Base-by-base conservation (phyloP, 108 stramenopile genomes). In the Nitzschia sp. region DNA sequence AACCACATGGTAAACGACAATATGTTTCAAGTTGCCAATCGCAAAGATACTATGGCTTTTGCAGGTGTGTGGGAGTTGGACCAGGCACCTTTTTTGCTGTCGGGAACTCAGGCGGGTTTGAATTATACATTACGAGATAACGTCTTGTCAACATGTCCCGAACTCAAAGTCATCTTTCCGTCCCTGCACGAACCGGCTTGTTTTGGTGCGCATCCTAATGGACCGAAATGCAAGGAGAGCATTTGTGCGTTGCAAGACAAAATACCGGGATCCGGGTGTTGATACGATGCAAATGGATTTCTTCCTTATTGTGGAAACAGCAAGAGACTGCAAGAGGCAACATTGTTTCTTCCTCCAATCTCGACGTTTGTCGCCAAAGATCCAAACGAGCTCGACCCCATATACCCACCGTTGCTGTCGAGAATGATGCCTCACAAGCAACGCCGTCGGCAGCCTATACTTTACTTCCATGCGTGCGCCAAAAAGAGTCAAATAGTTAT, bases 161-260 rank as follows among this genome's bases (percentile, higher is more conserved):
- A 86, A 66, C 36, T 78, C 18, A 81, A 81, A 51, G 32, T 78
- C 2, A 81, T 86, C 23, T 86, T 83, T 55, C 85, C 85, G 0
- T 71, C 73, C 23, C 47, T 86, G 49, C 85, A 86, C 48, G 80
- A 86, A 58, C 85, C 85, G 2, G 29, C 70, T 5, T 86, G 85
- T 61, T 86, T 86, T 82, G 85, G 85, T n/a, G 82, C 85, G 19
- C 77, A 83, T 66, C 85, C 85, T 5, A 71, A 83, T 56, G 63
- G 66, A 56, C 77, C 77, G 11, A 66, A 57, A 27, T 86, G 85
- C 59, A 61, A 77, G 34, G 59, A 45, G 8, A 54, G 72, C 24
- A 83, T 86, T 24, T 86, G 85, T 69, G 85, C 85, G 5, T 70
- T 86, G 17, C 69, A 77, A 69, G 75, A 79, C 38, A 48, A 71